Conservation (phyloP, 2,329 filamentous ascomycete species). For the Ascochyta viciae-villosae region DNA sequence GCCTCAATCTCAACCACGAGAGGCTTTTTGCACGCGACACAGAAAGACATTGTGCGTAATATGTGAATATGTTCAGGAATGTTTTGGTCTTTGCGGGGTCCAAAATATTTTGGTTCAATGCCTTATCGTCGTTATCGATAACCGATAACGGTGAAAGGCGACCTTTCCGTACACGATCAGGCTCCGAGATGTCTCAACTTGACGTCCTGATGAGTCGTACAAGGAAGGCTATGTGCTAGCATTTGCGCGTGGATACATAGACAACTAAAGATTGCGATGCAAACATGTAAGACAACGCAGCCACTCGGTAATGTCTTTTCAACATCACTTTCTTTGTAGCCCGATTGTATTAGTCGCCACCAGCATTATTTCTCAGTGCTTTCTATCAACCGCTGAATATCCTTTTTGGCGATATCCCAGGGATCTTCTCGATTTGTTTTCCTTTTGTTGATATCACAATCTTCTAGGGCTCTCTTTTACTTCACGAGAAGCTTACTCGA, state of each 20-base stretch:
- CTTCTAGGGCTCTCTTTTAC: constrained; percentile 14
- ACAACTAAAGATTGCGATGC: background rate
- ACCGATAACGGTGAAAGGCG: background rate
- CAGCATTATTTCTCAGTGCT: background rate
- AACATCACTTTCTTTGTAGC: background rate
- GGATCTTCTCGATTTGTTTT: constrained; percentile 1
- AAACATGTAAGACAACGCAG: background rate
- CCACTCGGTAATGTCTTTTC: background rate
- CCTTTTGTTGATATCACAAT: constrained; percentile 10
- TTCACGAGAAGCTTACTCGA: constrained; percentile 10
- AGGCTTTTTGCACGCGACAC: constrained; percentile 55
- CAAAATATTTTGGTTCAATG: constrained; percentile 2
- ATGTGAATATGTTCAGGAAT: background rate
- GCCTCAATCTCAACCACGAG: constrained; percentile 53
- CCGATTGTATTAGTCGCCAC: background rate
- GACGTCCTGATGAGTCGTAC: background rate
- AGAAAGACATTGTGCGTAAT: constrained; percentile 43
- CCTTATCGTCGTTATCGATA: constrained; percentile 12
- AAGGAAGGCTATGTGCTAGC: background rate
- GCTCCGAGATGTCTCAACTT: background rate
- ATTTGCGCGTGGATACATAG: background rate
- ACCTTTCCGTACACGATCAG: background rate
- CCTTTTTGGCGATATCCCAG: background rate
- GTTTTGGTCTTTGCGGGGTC: constrained; percentile 10
- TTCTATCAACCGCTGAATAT: background rate